phyloP scores from a whole-genome alignment of 1,284 basidiomycete genomes.

The Rhodotorula glutinis region DNA sequence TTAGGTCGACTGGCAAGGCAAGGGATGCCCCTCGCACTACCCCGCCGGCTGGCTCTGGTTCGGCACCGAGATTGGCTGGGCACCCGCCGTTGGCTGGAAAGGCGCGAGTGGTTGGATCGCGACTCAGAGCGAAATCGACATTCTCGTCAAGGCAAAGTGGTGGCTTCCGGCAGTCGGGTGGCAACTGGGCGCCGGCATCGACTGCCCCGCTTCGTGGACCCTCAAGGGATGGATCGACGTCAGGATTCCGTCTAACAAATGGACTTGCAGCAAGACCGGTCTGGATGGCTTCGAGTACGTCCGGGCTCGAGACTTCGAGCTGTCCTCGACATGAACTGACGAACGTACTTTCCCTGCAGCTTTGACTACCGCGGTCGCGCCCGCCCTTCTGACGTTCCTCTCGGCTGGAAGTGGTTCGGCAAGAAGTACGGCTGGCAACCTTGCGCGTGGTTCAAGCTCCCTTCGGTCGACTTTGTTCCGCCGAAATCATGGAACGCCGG shows the following conservation, averaged over 20 bases:
- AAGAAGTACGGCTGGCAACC: conserved; percentile 10
- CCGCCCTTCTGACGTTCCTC: neutral
- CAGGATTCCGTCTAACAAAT: conserved; percentile 6
- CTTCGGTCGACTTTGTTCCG: neutral
- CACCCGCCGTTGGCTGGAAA: conserved; percentile 12
- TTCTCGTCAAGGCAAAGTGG: neutral
- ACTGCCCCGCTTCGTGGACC: conserved; percentile 5
- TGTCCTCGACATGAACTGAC: neutral
- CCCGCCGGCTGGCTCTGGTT: conserved; percentile 11
- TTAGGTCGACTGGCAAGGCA: conserved; percentile 10
- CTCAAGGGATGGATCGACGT: conserved; percentile 10
- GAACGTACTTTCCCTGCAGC: neutral
- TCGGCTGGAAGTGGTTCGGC: conserved; percentile 14
- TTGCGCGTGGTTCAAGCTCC: neutral
- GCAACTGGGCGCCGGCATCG: neutral
- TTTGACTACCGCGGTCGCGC: conserved; percentile 6
- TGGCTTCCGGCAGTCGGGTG: conserved; percentile 2
- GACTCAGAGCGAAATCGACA: neutral
- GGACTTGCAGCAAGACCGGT: neutral
- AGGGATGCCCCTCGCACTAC: neutral
- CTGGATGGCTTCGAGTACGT: conserved; percentile 13
- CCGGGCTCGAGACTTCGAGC: neutral
- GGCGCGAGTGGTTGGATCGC: conserved; percentile 2
- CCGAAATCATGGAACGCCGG: neutral
- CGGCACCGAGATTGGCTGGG: conserved; percentile 16